Conservation (phyloP, 2,329 filamentous ascomycete species). For the Annulohypoxylon truncatum region DNA sequence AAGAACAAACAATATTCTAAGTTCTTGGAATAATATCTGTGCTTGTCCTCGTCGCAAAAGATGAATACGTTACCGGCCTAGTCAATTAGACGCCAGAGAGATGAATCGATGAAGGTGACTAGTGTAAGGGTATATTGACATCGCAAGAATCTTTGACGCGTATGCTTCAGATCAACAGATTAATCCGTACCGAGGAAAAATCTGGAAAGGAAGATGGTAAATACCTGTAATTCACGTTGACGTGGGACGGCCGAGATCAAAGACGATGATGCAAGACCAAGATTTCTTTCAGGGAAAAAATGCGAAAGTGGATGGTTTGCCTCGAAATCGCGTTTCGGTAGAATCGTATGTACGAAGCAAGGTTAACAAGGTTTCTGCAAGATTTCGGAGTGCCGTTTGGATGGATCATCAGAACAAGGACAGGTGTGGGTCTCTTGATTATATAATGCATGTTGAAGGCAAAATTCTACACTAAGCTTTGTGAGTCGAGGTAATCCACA, state of each 20-base stretch:
- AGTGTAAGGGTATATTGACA: slow-evolving; percentile 20
- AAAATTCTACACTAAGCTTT: too few species aligned
- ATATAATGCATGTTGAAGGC: too few species aligned
- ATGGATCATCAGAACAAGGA: slow-evolving; percentile 7
- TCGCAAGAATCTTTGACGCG: slow-evolving; percentile 35
- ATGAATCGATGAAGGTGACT: slow-evolving; percentile 10
- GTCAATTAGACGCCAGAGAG: slow-evolving; percentile 16
- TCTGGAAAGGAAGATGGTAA: background rate
- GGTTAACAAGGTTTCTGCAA: slow-evolving; percentile 7
- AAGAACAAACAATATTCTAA: slow-evolving; percentile 1
- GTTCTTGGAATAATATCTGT: background rate
- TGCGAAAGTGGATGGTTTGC: slow-evolving; percentile 14
- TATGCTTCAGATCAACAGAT: slow-evolving; percentile 15
- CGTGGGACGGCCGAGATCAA: slow-evolving; percentile 15
- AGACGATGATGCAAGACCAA: slow-evolving; percentile 12
- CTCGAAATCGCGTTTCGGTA: slow-evolving; percentile 8
- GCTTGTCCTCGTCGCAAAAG: background rate
- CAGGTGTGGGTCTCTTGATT: slow-evolving; percentile 2
- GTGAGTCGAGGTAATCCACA: background rate
- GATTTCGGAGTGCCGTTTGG: slow-evolving; percentile 18
- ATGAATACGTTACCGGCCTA: background rate
- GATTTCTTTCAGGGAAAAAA: slow-evolving; percentile 15
- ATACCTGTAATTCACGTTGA: background rate
- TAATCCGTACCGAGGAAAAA: slow-evolving; percentile 9
- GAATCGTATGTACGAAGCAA: background rate